Evolutionary conservation across 225 moss, liverwort and hornwort species (phyloP), one percentile per base, ranked within the genome.

Genomic region (Thuidium tamariscinum): DNA sequence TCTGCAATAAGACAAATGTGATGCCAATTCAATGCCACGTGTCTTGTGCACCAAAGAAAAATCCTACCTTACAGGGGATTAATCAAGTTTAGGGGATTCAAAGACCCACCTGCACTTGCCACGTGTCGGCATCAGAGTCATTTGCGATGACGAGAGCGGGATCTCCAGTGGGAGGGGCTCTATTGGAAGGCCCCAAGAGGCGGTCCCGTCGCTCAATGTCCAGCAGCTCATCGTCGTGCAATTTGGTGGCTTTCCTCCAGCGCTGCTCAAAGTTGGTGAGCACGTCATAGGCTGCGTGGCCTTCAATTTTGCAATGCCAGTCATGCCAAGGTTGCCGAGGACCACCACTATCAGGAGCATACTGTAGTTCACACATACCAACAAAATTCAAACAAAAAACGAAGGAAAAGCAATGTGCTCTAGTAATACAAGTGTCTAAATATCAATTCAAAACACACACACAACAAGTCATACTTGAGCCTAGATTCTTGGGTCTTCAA

Each of bases 281-380:
- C 37, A 98, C 94, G 88, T 98, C 98, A 34, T 96, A 98, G 0
- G 98, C 98, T 34, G 98, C 98, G 54, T 94, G 98, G 55, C 98
- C 98, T 87, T 98, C 96, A 81, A 98, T 90, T 89, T 89, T 94
- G 79, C 95, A 96, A 72, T 98, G 95, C 89, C 93, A 95, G 71
- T 98, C 98, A 82, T 98, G 96, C 98, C 98, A 98, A 54, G 98
- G 98, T 80, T 98, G 67, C 88, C 98, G 88, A 34, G 98, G 98
- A 36, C 96, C 98, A 9, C 96, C 98, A 83, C 93, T 93, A 16
- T 94, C 91, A 37, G 89, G 39, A 34, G 71, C 67, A 65, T 60
- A 72, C 96, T 93, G 77, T 49, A 57, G 9, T 82, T 34, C 89
- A 87, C 27, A 41, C 81, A 27, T 10, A 48, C 1, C 9, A 16